Conservation (phyloP, 352 stramenopile genomes). For the Phytophthora quininea region DNA sequence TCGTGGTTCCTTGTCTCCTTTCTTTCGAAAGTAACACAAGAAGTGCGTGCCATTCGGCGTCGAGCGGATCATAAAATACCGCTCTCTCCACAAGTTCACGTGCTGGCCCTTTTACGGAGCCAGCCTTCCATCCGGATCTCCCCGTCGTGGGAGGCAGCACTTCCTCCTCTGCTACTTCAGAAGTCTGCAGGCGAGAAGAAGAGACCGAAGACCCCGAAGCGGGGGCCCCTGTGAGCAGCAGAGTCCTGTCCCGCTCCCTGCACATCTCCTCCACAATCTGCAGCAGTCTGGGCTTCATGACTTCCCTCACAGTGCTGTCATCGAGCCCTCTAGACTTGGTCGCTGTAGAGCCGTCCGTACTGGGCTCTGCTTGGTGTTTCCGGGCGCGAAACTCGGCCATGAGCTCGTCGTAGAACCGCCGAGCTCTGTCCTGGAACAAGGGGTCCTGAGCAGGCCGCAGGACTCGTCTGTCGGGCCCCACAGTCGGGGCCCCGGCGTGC, state of each 20-base stretch:
- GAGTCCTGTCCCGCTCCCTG: constrained; percentile 62
- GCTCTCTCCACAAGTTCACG: constrained; percentile 85
- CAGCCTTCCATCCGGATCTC: constrained; percentile 89
- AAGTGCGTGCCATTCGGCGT: constrained; percentile 80
- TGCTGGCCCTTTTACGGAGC: constrained; percentile 88
- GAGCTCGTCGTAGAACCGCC: constrained; percentile 68
- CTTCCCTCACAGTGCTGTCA: constrained; percentile 63
- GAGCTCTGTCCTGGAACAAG: constrained; percentile 54
- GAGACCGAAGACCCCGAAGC: neutral
- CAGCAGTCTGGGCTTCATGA: constrained; percentile 79
- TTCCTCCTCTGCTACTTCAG: constrained; percentile 8
- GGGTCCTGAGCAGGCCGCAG: constrained; percentile 47
- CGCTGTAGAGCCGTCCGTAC: constrained; percentile 14
- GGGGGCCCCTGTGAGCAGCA: constrained; percentile 12
- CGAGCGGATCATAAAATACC: constrained; percentile 90
- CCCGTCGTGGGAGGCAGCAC: constrained; percentile 35
- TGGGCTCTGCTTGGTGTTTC: constrained; percentile 29
- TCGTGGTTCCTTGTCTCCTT: constrained; percentile 83
- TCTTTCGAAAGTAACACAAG: constrained; percentile 85
- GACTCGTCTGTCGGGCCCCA: constrained; percentile 14
- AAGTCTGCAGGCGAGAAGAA: too few species aligned
- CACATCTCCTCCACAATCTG: constrained; percentile 80
- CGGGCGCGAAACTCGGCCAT: constrained; percentile 49
- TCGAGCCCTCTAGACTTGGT: constrained; percentile 43
- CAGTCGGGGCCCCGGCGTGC: constrained; percentile 38